phyloP scores from a whole-genome alignment of 192 early-diverging fungal genomes.

The Coemansia sp. region DNA sequence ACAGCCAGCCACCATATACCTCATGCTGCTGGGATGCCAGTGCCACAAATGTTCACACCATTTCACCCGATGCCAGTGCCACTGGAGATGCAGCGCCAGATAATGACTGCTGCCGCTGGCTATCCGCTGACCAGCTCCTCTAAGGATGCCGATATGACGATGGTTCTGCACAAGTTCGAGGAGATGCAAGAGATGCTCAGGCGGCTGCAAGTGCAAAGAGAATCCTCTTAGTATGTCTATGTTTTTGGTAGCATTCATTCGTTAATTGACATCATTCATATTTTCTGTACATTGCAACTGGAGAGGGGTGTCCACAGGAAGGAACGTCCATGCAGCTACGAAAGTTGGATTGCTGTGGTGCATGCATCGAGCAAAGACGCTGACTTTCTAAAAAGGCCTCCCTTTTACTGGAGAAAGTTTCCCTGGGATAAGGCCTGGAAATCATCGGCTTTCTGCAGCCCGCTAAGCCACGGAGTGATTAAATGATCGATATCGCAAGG shows the following conservation, averaged over 20 bases:
- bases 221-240: neutral
- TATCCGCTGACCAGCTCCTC: constrained; percentile 10
- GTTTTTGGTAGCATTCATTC: neutral
- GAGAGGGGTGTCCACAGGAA: neutral
- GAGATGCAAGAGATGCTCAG: constrained; percentile 42
- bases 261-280: neutral
- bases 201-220: constrained; percentile 24
- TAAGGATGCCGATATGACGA: constrained; percentile 16
- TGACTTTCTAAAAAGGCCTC: neutral
- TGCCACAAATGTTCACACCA: constrained; percentile 18
- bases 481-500: neutral
- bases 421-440: neutral
- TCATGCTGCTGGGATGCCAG: constrained; percentile 5
- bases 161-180: constrained; percentile 34
- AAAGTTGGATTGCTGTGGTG: neutral
- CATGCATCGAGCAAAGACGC: constrained; percentile 2
- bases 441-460: neutral
- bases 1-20: constrained; percentile 17
- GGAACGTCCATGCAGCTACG: neutral
- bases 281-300: neutral
- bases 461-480: neutral
- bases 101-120: neutral
- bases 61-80: neutral
- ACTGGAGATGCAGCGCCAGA: constrained; percentile 16
- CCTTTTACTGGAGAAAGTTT: neutral